These are phyloP conservation scores for Xanthoparmelia taractica DNA, from an alignment of 495 filamentous ascomycete genomes.

Conservation along the genomic window DNA sequence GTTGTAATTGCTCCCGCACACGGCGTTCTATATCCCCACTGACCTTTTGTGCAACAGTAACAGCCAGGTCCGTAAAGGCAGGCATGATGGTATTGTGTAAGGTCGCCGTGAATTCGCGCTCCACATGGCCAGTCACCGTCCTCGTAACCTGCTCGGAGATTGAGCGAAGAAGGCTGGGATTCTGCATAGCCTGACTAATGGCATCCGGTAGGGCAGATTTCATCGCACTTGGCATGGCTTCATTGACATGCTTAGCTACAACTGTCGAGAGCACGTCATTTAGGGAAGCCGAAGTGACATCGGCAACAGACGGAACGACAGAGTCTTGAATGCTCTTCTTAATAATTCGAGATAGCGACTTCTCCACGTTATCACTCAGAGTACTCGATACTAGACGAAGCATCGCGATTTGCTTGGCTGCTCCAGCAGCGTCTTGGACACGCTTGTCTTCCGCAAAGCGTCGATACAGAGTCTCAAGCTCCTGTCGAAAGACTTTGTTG, in stretches of 20 bases:
- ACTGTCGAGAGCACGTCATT: constrained; percentile 53
- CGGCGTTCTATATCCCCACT: constrained; percentile 58
- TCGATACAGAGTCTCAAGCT: constrained; percentile 52
- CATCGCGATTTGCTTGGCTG: constrained; percentile 68
- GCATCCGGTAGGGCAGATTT: constrained; percentile 48
- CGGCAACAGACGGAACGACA: constrained; percentile 53
- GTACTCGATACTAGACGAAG: constrained; percentile 81
- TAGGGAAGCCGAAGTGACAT: constrained; percentile 44
- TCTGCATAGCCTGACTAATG: constrained; percentile 55
- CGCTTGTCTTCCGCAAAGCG: constrained; percentile 60
- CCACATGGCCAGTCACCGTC: constrained; percentile 57
- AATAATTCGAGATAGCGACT: constrained; percentile 64
- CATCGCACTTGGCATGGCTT: constrained; percentile 46
- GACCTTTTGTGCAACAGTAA: constrained; percentile 52
- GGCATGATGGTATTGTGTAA: constrained; percentile 58
- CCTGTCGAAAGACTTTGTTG: constrained; percentile 45
- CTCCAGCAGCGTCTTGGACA: constrained; percentile 53
- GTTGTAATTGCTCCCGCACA: constrained; percentile 52
- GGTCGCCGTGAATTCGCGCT: constrained; percentile 54
- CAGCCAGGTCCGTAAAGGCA: constrained; percentile 52
- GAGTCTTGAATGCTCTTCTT: constrained; percentile 54
- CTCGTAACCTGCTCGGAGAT: constrained; percentile 64
- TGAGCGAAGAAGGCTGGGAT: constrained; percentile 57
- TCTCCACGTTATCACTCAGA: constrained; percentile 82
- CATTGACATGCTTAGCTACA: constrained; percentile 42